Conservation (phyloP, 2,329 filamentous ascomycete genomes). For the Cryphonectria radicalis region DNA sequence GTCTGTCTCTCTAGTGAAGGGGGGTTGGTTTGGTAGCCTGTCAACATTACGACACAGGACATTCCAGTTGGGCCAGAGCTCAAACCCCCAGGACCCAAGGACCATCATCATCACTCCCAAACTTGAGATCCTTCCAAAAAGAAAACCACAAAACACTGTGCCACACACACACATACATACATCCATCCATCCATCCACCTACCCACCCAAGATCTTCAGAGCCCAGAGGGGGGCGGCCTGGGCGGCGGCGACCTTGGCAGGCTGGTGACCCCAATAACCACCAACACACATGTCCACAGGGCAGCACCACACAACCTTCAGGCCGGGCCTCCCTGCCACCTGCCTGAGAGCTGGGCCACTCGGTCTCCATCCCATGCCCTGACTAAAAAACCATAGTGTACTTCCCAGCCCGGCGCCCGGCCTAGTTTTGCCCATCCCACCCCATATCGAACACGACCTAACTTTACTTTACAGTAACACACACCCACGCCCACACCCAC, state of each 20-base stretch:
- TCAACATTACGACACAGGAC: neutral
- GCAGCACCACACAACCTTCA: neutral
- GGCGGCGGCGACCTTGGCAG: neutral
- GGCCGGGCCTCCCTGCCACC: neutral
- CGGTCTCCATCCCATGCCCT: neutral
- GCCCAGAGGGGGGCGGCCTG: neutral
- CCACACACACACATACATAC: neutral
- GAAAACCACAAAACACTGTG: neutral
- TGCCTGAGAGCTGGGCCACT: neutral
- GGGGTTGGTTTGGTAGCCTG: neutral
- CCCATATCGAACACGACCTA: conserved; percentile 19
- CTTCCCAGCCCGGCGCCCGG: neutral
- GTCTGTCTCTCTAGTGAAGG: too few relatives aligned
- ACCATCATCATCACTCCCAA: neutral
- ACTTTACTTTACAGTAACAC: neutral
- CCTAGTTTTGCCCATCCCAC: neutral
- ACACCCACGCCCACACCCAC: too few relatives aligned
- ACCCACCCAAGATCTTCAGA: too few relatives aligned
- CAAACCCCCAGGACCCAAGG: neutral
- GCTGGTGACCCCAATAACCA: neutral
- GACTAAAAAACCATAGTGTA: conserved; percentile 6
- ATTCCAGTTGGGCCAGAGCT: neutral
- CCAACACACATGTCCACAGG: neutral
- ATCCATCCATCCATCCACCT: too few relatives aligned
- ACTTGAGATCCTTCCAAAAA: neutral